phyloP scores from a whole-genome alignment of 2,329 filamentous ascomycete species.

The Leptographium radiaticola region DNA sequence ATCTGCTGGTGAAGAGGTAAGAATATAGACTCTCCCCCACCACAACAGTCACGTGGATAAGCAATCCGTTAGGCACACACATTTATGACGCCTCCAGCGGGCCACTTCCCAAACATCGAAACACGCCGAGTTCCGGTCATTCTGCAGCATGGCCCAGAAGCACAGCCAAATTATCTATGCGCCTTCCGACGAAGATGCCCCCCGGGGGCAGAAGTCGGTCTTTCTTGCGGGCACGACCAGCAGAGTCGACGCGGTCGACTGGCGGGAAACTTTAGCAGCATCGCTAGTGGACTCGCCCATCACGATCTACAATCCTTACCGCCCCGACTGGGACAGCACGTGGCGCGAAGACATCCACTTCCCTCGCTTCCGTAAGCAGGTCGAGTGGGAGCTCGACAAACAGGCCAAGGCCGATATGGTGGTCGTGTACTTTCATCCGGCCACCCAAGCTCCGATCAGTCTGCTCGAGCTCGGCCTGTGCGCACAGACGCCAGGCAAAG shows the following conservation, averaged over 20 bases:
- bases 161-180: background rate
- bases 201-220: slow-evolving; percentile 19
- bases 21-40: too few species aligned
- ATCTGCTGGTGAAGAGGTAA: too few species aligned
- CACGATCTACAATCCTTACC: slow-evolving; percentile 44
- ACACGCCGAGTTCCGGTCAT: too few species aligned
- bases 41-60: too few species aligned
- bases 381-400: slow-evolving; percentile 47
- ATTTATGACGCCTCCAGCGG: too few species aligned
- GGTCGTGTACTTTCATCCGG: slow-evolving; percentile 40
- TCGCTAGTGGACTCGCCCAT: slow-evolving; percentile 30
- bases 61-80: too few species aligned
- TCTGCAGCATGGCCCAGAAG: background rate
- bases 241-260: slow-evolving; percentile 24
- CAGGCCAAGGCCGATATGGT: slow-evolving; percentile 39
- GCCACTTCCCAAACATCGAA: too few species aligned
- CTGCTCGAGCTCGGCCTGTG: slow-evolving; percentile 46
- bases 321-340: slow-evolving; percentile 39
- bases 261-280: slow-evolving; percentile 32
- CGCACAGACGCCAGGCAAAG: slow-evolving; percentile 26
- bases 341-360: slow-evolving; percentile 38
- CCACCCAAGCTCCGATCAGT: slow-evolving; percentile 40
- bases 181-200: background rate
- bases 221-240: slow-evolving; percentile 47
- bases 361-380: slow-evolving; percentile 35